phyloP scores from a whole-genome alignment of 208 protist species.

The Porcisia deanei region DNA sequence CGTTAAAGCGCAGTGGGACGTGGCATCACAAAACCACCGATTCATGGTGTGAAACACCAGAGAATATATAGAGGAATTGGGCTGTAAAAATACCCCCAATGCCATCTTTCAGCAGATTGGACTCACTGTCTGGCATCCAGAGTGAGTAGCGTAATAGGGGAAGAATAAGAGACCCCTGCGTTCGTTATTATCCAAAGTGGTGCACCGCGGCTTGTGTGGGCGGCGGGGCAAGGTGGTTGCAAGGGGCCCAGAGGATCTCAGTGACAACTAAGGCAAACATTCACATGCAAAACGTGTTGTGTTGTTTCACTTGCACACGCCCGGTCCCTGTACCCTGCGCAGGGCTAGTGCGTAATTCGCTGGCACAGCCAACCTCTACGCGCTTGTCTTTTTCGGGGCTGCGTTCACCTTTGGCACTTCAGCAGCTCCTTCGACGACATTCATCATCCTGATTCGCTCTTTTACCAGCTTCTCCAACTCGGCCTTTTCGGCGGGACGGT shows the following conservation, averaged over 20 bases:
- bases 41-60: not conserved
- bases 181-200: not conserved
- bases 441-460: constrained; percentile 36
- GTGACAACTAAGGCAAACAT: not conserved
- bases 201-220: too few relatives aligned
- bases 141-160: not conserved
- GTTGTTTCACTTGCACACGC: not conserved
- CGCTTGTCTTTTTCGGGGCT: constrained; percentile 1
- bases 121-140: not conserved
- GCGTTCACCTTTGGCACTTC: constrained; percentile 1
- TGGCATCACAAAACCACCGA: not conserved
- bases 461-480: constrained; percentile 48
- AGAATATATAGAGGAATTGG: not conserved
- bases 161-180: not conserved
- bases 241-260: not conserved
- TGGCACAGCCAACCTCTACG: not conserved
- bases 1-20: not conserved
- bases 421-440: constrained; percentile 12
- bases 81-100: not conserved
- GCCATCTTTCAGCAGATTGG: not conserved
- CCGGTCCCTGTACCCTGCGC: not conserved
- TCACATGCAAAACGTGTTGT: not conserved
- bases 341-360: not conserved
- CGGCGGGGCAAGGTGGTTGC: too few relatives aligned
- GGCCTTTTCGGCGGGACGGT: constrained; percentile 46